A percentile compares a stretch with the other conserved stretches of the same genome.
These are phyloP conservation scores for Melanogaster broomeanus DNA, from an alignment of 768 basidiomycete species.

Conservation along the genomic window DNA sequence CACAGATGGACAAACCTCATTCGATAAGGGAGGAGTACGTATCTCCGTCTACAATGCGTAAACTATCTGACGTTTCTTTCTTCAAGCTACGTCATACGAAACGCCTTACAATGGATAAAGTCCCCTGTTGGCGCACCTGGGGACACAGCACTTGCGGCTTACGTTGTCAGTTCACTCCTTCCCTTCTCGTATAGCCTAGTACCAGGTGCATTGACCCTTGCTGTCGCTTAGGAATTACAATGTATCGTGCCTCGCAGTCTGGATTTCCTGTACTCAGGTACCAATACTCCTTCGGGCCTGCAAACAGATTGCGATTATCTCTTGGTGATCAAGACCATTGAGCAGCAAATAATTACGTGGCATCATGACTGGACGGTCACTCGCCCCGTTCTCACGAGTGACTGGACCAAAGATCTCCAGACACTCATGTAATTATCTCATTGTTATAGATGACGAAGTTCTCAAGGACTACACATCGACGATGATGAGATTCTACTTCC, in stretches of 20 bases:
- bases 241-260: constrained; percentile 86
- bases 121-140: constrained; percentile 61
- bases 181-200: background rate
- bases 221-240: constrained; percentile 71
- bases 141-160: constrained; percentile 73
- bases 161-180: constrained; percentile 55
- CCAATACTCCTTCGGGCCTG: constrained; percentile 77
- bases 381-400: constrained; percentile 18
- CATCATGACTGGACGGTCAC: constrained; percentile 51
- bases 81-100: constrained; percentile 81
- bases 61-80: background rate
- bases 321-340: constrained; percentile 80
- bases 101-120: constrained; percentile 73
- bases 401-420: constrained; percentile 1
- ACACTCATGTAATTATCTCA: background rate
- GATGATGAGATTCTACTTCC: constrained; percentile 70
- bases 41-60: background rate
- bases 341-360: constrained; percentile 70
- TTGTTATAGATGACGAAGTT: constrained; percentile 25
- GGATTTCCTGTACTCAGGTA: constrained; percentile 87
- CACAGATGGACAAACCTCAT: constrained; percentile 97
- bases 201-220: background rate
- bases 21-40: constrained; percentile 91
- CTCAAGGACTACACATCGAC: constrained; percentile 26
- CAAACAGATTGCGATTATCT: constrained; percentile 85